Conservation (phyloP, 148 eudicot species). For the Chenopodium suecicum region DNA sequence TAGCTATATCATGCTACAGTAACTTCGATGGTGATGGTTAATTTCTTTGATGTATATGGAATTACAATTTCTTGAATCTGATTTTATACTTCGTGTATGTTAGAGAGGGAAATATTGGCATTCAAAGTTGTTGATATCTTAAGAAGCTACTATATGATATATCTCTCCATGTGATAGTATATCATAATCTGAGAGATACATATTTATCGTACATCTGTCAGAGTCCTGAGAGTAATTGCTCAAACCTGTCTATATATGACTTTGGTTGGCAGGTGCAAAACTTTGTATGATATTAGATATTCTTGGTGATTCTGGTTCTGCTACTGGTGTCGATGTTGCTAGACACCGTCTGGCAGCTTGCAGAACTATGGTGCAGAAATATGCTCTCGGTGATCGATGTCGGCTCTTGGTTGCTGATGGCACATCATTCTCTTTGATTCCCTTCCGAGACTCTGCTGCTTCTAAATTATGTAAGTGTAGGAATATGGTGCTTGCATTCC, state of each 20-base stretch:
- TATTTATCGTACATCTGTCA: not conserved
- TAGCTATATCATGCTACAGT: not conserved
- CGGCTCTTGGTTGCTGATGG: constrained; percentile 99
- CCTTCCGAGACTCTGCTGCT: constrained; percentile 36
- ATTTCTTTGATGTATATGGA: not conserved
- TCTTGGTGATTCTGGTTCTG: constrained; percentile 87
- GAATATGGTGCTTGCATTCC: constrained; percentile 1
- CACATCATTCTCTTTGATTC: constrained; percentile 61
- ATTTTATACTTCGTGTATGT: not conserved
- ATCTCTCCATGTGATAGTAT: not conserved
- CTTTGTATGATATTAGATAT: constrained; percentile 90
- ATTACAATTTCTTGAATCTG: not conserved
- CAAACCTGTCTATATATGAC: not conserved
- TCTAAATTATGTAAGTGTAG: constrained; percentile 39
- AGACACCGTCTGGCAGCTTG: constrained; percentile 95
- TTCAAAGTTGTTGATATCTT: not conserved
- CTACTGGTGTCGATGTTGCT: constrained; percentile 91
- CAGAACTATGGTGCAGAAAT: constrained; percentile 84
- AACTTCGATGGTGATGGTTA: not conserved
- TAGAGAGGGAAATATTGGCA: not conserved
- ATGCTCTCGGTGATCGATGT: constrained; percentile 69
- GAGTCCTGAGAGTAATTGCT: not conserved
- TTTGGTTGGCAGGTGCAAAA: constrained; percentile 71
- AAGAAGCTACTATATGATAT: not conserved
- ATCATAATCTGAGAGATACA: not conserved